phyloP scores from a whole-genome alignment of 1,284 basidiomycete species.

The Ustilago lituana region DNA sequence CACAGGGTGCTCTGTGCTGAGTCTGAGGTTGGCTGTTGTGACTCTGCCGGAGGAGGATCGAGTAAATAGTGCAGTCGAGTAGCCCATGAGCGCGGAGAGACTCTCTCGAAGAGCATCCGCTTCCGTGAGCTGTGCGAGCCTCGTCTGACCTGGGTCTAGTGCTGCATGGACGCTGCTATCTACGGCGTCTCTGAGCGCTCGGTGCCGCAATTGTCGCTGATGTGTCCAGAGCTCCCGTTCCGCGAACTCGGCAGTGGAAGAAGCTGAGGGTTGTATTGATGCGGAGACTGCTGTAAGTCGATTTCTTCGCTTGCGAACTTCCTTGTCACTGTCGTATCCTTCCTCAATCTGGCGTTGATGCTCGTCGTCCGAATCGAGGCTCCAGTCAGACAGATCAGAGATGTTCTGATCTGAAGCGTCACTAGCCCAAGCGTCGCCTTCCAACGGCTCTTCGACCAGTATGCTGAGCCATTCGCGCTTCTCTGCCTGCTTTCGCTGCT shows the following conservation, averaged over 20 bases:
- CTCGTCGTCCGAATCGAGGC: conserved; percentile 30
- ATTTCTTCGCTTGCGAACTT: conserved; percentile 12
- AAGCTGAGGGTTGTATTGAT: conserved; percentile 13
- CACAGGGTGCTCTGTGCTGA: neutral
- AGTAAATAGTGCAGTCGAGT: conserved; percentile 12
- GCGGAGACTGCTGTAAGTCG: conserved; percentile 9
- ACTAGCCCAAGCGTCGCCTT: conserved; percentile 30
- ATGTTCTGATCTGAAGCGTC: conserved; percentile 7
- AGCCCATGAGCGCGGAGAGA: conserved; percentile 25
- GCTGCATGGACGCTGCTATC: neutral
- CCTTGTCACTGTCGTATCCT: conserved; percentile 38
- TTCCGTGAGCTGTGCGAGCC: conserved; percentile 7
- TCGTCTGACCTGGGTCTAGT: neutral
- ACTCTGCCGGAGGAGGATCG: neutral
- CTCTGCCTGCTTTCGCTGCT: conserved; percentile 35
- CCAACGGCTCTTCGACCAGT: conserved; percentile 31
- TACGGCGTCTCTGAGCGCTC: neutral
- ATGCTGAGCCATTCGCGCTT: conserved; percentile 40
- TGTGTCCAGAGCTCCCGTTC: conserved; percentile 22
- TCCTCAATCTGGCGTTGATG: conserved; percentile 4
- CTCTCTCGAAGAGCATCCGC: conserved; percentile 33
- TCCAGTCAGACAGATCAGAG: conserved; percentile 45
- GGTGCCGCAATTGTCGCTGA: neutral
- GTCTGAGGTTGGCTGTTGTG: neutral
- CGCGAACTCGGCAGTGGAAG: conserved; percentile 4